Evolutionary conservation across 2,329 filamentous ascomycete species (phyloP).

Genomic region (Penicillium sp.): DNA sequence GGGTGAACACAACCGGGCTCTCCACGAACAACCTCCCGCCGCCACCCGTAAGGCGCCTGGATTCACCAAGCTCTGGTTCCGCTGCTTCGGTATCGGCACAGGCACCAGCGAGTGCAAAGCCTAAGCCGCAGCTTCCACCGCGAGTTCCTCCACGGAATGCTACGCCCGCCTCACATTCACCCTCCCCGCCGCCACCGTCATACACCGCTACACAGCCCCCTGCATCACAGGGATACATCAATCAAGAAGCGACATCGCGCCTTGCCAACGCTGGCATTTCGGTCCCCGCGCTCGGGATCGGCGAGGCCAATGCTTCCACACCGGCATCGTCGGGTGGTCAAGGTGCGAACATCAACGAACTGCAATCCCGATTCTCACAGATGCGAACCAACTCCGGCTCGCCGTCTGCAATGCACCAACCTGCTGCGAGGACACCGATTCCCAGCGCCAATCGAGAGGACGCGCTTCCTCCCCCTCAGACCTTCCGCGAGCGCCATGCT

Average conservation of each 20-base stretch:
- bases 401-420: constrained; percentile 27
- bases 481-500: constrained; percentile 63
- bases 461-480: constrained; percentile 56
- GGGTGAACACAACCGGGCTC: constrained; percentile 69
- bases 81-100: constrained; percentile 9
- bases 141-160: constrained; percentile 70
- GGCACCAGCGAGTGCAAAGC: constrained; percentile 27
- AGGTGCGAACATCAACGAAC: constrained; percentile 58
- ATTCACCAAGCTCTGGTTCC: constrained; percentile 31
- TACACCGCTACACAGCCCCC: constrained; percentile 48
- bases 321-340: constrained; percentile 23
- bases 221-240: constrained; percentile 46
- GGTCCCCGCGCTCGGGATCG: constrained; percentile 77
- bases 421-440: constrained; percentile 54
- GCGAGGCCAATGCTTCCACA: constrained; percentile 37
- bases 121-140: constrained; percentile 62
- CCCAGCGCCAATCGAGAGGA: constrained; percentile 59
- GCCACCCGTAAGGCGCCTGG: constrained; percentile 61
- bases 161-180: constrained; percentile 46
- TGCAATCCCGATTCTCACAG: constrained; percentile 68
- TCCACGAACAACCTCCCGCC: constrained; percentile 68
- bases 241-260: constrained; percentile 63
- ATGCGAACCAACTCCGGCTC: constrained; percentile 46
- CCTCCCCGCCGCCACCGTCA: constrained; percentile 44
- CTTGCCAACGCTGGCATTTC: constrained; percentile 74